Percentiles rank a stretch among this genome's conserved stretches.
Conservation (phyloP, 2,329 filamentous ascomycete species). For the Dactylellina sp. region DNA sequence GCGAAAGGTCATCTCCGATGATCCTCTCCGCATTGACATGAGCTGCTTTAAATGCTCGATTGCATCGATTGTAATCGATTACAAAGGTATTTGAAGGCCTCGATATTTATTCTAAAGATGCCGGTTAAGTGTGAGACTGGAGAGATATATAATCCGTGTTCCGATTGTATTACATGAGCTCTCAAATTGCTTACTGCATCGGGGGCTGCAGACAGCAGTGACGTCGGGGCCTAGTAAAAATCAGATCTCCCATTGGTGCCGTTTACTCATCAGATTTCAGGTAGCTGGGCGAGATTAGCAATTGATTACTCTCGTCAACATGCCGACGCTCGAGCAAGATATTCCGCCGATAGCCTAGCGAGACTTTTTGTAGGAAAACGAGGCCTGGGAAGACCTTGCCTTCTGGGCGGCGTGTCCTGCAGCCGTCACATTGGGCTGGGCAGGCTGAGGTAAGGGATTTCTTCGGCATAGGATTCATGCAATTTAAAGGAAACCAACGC, state of each 20-base stretch:
- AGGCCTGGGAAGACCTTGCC: constrained; percentile 15
- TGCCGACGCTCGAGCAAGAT: constrained; percentile 37
- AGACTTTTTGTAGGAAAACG: neutral
- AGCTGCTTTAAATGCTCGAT: too few relatives aligned
- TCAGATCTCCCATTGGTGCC: neutral
- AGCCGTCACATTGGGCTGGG: neutral
- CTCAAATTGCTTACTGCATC: constrained; percentile 45
- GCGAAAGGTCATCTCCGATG: neutral
- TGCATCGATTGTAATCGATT: too few relatives aligned
- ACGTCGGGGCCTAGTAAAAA: constrained; percentile 15
- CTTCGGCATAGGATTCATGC: constrained; percentile 53
- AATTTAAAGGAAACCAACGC: constrained; percentile 50
- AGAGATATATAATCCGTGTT: neutral
- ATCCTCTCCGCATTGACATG: too few relatives aligned
- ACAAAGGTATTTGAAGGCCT: too few relatives aligned
- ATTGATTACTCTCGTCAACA: constrained; percentile 56
- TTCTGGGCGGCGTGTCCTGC: constrained; percentile 1
- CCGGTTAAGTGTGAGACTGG: too few relatives aligned
- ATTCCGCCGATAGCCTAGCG: constrained; percentile 56
- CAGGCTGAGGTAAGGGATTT: constrained; percentile 14
- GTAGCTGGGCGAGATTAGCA: constrained; percentile 25
- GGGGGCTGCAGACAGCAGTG: constrained; percentile 5
- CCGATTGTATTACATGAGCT: constrained; percentile 41
- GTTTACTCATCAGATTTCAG: constrained; percentile 52
- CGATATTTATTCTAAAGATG: neutral